Evolutionary conservation across 2,329 filamentous ascomycete genomes (phyloP).

Genomic region (Esteya vermicola): DNA sequence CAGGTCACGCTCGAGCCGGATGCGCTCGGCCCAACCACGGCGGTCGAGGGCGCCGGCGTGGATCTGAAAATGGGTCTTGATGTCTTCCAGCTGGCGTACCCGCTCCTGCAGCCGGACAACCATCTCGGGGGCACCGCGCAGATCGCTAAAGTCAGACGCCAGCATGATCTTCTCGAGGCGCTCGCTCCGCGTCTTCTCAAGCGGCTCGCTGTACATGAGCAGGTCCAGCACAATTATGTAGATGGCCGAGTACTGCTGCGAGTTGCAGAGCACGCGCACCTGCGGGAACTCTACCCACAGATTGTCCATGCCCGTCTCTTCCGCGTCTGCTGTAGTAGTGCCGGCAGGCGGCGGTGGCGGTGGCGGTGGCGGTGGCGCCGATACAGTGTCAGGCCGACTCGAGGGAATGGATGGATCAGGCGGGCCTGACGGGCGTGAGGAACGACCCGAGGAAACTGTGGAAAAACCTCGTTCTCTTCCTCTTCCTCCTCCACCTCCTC

Average conservation of each 20-base stretch:
- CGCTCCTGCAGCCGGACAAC: slow-evolving; percentile 83
- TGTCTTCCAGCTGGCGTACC: slow-evolving; percentile 86
- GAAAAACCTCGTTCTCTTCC: too few relatives aligned
- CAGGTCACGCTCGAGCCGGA: slow-evolving; percentile 80
- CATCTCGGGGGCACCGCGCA: slow-evolving; percentile 86
- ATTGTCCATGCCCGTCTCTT: slow-evolving; percentile 86
- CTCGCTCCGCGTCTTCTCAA: slow-evolving; percentile 95
- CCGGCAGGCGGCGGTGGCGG: slow-evolving; percentile 29
- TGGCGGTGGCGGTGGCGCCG: slow-evolving; percentile 14
- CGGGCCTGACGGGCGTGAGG: too few relatives aligned
- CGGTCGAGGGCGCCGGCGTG: slow-evolving; percentile 78
- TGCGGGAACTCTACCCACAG: slow-evolving; percentile 95
- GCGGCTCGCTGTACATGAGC: slow-evolving; percentile 85
- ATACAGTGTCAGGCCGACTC: too few relatives aligned
- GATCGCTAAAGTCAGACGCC: slow-evolving; percentile 93
- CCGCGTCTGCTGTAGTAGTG: too few relatives aligned
- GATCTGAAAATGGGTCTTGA: slow-evolving; percentile 91
- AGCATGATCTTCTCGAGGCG: slow-evolving; percentile 97
- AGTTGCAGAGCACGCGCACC: slow-evolving; percentile 89
- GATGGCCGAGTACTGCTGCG: slow-evolving; percentile 90
- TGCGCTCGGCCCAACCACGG: slow-evolving; percentile 79
- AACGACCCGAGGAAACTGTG: too few relatives aligned
- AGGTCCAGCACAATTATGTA: slow-evolving; percentile 97
- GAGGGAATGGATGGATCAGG: too few relatives aligned
- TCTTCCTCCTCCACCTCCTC: background rate